Base-by-base conservation (phyloP, 2,329 filamentous ascomycete species). In the Furcasterigmium sp. region DNA sequence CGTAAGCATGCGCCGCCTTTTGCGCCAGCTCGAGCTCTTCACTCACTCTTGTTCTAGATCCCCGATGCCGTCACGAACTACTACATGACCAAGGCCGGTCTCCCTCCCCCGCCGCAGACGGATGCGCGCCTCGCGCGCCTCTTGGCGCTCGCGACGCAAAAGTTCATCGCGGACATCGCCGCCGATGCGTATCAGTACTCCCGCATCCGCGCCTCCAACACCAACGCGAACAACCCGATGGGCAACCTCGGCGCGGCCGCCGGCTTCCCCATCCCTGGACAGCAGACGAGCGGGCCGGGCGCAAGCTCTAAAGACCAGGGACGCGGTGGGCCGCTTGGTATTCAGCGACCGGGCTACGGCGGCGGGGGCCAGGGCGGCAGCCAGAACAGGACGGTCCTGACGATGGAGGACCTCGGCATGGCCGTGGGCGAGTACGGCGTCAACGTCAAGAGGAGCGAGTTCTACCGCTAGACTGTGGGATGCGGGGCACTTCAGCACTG, bases 371-470 rank as follows among this genome's bases (percentile, higher is more conserved):
- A 90, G 57, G 90, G 91, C 21, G 87, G 88, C 2, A 87, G 83
- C 43, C 88, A 94, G 69, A 95, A 94, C 51, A 78, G 90, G 50
- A 96, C 93, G 15, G 91, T 98, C 43, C 73, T 98, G 49, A 97
- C 93, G 1, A 97, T 98, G 93, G 93, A 98, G 68, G 93, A 98
- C 63, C 65, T 98, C 56, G 93, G 93, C 14, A 97, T 97, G 90
- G 93, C 93, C 1, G 91, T 97, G 23, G 87, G 87, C 25, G 93
- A 98, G 72, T 98, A 97, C 61, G 93, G 93, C 2, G 90, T 98
- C 41, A 98, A 95, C 61, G 87, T 97, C 42, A 97, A 95, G 80
- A 78, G 93, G 51, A 91, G 91, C 59, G 93, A 98, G 69, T 98
- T 97, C 61, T 98, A 98, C 64, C 78, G 91, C 56, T 96, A 35